Conservation (phyloP, 2,329 filamentous ascomycete genomes). For the Paracoccidioides lutzii region DNA sequence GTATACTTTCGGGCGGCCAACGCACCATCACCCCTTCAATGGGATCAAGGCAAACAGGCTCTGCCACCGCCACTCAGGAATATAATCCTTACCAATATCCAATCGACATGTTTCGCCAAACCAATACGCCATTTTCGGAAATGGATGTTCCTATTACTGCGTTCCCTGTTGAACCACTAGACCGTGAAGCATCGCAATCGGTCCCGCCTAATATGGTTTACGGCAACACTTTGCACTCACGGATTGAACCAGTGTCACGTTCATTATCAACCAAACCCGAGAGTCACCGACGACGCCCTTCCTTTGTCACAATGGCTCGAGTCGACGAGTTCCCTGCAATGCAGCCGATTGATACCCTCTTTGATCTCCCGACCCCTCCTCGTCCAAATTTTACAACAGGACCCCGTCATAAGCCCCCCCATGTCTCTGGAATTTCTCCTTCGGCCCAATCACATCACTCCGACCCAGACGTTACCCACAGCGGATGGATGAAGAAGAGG, state of each 20-base stretch:
- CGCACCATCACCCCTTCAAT: conserved; percentile 22
- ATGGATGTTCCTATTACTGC: conserved; percentile 76
- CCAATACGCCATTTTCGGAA: conserved; percentile 72
- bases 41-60: conserved; percentile 9
- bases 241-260: conserved; percentile 34
- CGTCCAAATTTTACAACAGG: not conserved
- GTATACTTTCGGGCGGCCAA: conserved; percentile 15
- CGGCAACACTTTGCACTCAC: conserved; percentile 32
- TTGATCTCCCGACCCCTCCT: conserved; percentile 16
- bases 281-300: conserved; percentile 21
- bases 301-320: conserved; percentile 16
- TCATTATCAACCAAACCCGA: conserved; percentile 30
- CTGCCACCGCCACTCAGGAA: conserved; percentile 37
- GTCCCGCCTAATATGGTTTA: conserved; percentile 91
- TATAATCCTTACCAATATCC: conserved; percentile 25
- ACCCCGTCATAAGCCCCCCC: conserved; percentile 12
- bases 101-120: conserved; percentile 42
- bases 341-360: conserved; percentile 21
- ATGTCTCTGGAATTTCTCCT: not conserved
- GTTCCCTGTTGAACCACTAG: conserved; percentile 56
- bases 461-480: conserved; percentile 48
- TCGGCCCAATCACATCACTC: not conserved
- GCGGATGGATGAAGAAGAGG: conserved; percentile 89
- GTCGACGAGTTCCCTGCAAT: conserved; percentile 18
- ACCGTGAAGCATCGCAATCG: conserved; percentile 72